A percentile compares a stretch with the other conserved stretches of the same genome.
Evolutionary conservation across 2,329 filamentous ascomycete genomes (phyloP).

Genomic region (Cladosporium sp.): DNA sequence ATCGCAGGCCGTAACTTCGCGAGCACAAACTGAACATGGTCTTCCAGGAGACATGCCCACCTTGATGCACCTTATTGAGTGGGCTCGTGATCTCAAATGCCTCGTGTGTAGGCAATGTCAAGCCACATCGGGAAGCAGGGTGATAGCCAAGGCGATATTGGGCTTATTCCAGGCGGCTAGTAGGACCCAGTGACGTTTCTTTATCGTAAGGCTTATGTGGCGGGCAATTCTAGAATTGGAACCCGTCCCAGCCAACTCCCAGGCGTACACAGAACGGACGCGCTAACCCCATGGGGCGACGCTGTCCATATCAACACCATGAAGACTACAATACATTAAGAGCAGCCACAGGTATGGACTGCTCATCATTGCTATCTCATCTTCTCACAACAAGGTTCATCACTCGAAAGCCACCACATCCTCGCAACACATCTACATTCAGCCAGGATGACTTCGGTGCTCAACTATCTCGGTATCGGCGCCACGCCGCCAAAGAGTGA

Average conservation of each 20-base stretch:
- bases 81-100: constrained; percentile 9
- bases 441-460: constrained; percentile 6
- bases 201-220: constrained; percentile 8
- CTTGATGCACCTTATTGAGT: neutral
- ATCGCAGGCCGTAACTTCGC: neutral
- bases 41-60: neutral
- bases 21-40: neutral
- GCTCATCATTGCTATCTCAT: neutral
- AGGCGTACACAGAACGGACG: constrained; percentile 2
- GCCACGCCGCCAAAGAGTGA: constrained; percentile 14
- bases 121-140: constrained; percentile 8
- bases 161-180: neutral
- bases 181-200: constrained; percentile 4
- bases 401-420: neutral
- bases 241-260: constrained; percentile 3
- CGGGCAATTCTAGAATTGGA: constrained; percentile 9
- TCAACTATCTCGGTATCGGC: constrained; percentile 35
- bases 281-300: constrained; percentile 11
- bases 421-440: constrained; percentile 1
- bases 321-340: constrained; percentile 6
- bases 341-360: constrained; percentile 1
- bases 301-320: constrained; percentile 9
- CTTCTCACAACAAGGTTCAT: neutral
- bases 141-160: constrained; percentile 1
- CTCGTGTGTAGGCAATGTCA: neutral